Base-by-base conservation (phyloP, 2,329 filamentous ascomycete species). In the Ciborinia camelliae region DNA sequence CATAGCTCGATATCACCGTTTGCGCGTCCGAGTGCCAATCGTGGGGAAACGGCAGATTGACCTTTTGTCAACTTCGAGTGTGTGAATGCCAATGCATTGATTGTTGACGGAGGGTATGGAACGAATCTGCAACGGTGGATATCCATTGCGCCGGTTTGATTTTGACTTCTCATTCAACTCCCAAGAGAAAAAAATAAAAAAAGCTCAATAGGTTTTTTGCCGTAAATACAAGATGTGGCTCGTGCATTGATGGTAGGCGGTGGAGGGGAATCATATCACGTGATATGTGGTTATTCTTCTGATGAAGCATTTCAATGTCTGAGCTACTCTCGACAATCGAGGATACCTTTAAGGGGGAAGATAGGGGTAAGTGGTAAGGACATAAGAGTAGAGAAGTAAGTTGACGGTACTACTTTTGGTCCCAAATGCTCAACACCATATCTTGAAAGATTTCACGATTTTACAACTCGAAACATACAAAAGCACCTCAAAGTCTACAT, bases 1-100 rank as follows among this genome's bases (percentile, higher is more conserved):
- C 95, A 99, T 69, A 99, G 92, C 79, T 99, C 95, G 71, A 99
- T 95, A 74, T 97, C 91, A 71, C 95, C 95, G 76, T 98, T 97
- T 65, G 91, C 90, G 70, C 95, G 89, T 66, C 95, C 95, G 72
- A 99, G 85, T 2, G 95, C 95, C 63, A 98, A 85, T 71, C 92
- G 87, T 63, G 92, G 83, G 61, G 83, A 86, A 67, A 82, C 84
- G 28, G 83, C 81, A 72, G 78, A 83, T 71, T 75, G 81, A 60
- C 78, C 77, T 72, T 82, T 80, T 69, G 77, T 76, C 68, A 79
- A 77, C 66, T 82, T 79, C 26, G 90, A 82, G 76, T 97, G 91
- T 7, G 95, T 97, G 77, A 99, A 98, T 70, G 94, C 92, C 75
- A 98, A 86, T 68, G 92, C 89, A 79, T 97, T 98, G 78, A 99